Evolutionary conservation across 352 stramenopile species (phyloP).

Genomic region (Salisapilia sapeloensis): DNA sequence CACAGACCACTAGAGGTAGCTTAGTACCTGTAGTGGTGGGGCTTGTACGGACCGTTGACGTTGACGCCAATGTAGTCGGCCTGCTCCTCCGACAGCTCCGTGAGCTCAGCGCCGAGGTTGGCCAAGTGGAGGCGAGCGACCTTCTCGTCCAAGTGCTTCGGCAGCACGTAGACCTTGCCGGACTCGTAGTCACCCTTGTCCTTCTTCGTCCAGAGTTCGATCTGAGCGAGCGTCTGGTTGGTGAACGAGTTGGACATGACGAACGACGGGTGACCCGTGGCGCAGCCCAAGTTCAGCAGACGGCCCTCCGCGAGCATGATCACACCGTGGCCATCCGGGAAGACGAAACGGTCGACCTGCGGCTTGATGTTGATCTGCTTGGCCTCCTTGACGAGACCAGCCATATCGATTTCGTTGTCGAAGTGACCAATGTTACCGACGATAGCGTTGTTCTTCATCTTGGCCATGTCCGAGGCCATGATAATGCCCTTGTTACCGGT

Average conservation of each 20-base stretch:
- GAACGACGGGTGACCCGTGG: conserved; percentile 97
- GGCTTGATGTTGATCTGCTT: conserved; percentile 98
- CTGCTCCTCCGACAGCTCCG: conserved; percentile 89
- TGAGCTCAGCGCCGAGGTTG: conserved; percentile 93
- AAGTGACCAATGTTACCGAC: conserved; percentile 99
- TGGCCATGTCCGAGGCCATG: conserved; percentile 90
- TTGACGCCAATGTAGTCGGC: conserved; percentile 96
- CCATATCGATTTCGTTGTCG: conserved; percentile 99
- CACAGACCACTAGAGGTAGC: conserved; percentile 1
- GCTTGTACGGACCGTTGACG: conserved; percentile 92
- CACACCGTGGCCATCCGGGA: conserved; percentile 89
- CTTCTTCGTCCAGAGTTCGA: conserved; percentile 96
- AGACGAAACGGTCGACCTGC: conserved; percentile 97
- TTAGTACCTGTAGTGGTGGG: conserved; percentile 97
- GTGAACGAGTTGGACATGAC: conserved; percentile 99
- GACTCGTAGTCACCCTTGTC: conserved; percentile 89
- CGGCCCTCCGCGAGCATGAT: conserved; percentile 96
- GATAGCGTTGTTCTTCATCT: conserved; percentile 99
- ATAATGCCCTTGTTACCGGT: conserved; percentile 99
- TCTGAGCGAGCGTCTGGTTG: conserved; percentile 97
- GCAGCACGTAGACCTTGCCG: conserved; percentile 96
- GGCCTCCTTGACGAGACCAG: conserved; percentile 71
- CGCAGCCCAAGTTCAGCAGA: conserved; percentile 97
- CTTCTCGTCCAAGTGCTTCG: conserved; percentile 98
- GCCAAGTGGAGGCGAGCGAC: conserved; percentile 93